Evolutionary conservation across 495 filamentous ascomycete species (phyloP), one percentile per base, ranked within the genome.

Genomic region (Aspergillus biplanus): DNA sequence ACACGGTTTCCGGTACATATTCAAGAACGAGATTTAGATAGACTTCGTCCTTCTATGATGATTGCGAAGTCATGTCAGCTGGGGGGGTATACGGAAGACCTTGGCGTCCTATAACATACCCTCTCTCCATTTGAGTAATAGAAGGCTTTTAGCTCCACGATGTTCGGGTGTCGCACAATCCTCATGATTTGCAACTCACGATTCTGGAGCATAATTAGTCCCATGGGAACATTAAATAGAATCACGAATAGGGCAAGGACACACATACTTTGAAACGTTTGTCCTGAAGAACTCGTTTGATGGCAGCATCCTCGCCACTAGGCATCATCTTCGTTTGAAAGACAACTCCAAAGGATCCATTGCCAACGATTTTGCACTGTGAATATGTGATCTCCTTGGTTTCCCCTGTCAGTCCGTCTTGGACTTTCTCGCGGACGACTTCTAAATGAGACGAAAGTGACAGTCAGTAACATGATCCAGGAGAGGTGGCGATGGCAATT

Each of bases 311-410:
- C 75, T 99, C 95, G 63, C 94, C 94, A 66, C 89, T 94, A 15
- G 95, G 95, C 64, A 95, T 93, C 71, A 99, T 87, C 80, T 98
- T 99, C 34, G 95, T 99, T 77, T 99, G 95, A 75, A 99, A 99
- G 64, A 99, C 95, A 21, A 99, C 95, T 63, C 95, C 95, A 74
- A 99, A 99, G 13, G 95, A 98, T 58, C 95, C 95, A 78, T 99
- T 99, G 69, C 95, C 95, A n/a, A 99, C 95, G 65, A 99, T 98
- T 82, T 99, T 99, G 81, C 95, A 99, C 75, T 99, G 95, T 48
- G 95, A 98, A 71, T 99, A 99, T 73, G 95, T 92, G 79, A 99
- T 89, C 70, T 99, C 95, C 75, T 90, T 90, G 62, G 91, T 93
- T 73, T 99, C 96, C 55, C 95, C 95, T 1, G 95, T 98, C 68